Conservation (phyloP, 106 monocot genomes). For the Iris macrosiphon region DNA sequence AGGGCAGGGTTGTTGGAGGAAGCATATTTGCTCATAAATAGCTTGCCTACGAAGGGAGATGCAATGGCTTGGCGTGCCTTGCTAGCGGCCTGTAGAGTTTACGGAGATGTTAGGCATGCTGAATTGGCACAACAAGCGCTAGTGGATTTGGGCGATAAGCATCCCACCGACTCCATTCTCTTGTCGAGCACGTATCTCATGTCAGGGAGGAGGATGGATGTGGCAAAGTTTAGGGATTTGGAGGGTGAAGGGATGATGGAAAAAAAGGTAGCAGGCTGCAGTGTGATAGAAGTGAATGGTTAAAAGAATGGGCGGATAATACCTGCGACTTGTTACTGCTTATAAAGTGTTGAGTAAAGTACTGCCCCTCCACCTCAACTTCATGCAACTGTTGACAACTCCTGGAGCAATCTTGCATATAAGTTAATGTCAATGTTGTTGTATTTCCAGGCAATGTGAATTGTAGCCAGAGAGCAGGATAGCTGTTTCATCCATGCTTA, state of each 20-base stretch:
- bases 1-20: constrained; percentile 50
- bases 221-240: not conserved
- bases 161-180: constrained; percentile 30
- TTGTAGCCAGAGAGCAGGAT: too few species aligned
- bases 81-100: constrained; percentile 39
- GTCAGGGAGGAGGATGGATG: constrained; percentile 20
- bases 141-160: constrained; percentile 24
- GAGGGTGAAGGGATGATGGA: constrained; percentile 2
- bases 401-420: too few species aligned
- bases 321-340: too few species aligned
- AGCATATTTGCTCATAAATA: constrained; percentile 36
- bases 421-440: too few species aligned
- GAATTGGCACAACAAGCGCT: constrained; percentile 19
- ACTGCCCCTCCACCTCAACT: too few species aligned
- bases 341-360: too few species aligned
- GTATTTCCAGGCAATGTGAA: too few species aligned
- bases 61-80: constrained; percentile 47
- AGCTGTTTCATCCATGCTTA: too few species aligned
- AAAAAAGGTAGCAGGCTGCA: constrained; percentile 37
- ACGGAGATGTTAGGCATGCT: constrained; percentile 27
- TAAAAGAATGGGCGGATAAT: constrained; percentile 1
- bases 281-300: constrained; percentile 22
- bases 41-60: constrained; percentile 23
- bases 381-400: too few species aligned
- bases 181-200: constrained; percentile 19